Evolutionary conservation across 768 basidiomycete species (phyloP), one percentile per base, ranked within the genome.

Genomic region (Suillus variegatus): DNA sequence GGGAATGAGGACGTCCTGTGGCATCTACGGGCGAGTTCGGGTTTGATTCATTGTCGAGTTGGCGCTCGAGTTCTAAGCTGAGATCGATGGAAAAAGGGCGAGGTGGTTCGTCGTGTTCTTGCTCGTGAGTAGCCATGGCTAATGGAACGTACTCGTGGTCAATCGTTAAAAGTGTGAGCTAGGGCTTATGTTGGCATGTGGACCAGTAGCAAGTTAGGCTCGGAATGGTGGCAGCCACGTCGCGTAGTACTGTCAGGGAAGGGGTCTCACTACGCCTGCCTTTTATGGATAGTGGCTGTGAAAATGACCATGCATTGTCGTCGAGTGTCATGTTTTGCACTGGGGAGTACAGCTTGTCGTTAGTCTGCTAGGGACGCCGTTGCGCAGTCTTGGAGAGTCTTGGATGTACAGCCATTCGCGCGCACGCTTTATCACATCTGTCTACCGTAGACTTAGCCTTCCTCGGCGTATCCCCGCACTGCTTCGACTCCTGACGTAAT

Each of bases 11-110:
- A 72, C 84, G 74, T 64, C 76, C 68, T 67, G 66, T 38, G 61
- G 72, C 64, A 51, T 62, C 68, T 22, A 82, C 81, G 0, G 82
- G 81, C 54, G 82, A 82, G 2, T 85, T 80, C 5, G 86, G 84
- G 2, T 79, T 82, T 5, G 86, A 86, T 60, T 91, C 91, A 72
- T 83, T 81, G 54, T 87, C 82, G 47, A 94, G 84, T 77, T 92
- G 86, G 61, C 84, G 87, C 73, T 94, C 93, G 67, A 94, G 86
- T 70, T 92, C 91, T 67, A 94, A 84, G 57, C 86, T 86, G 66
- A 92, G 85, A 77, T 94, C 92, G 73, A 93, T 92, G 38, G 91
- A 92, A 57, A 71, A 77, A 13, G 74, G 78, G 1, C 79, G 79
- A 58, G 74, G 65, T n/a, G 70, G 68, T 25, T 64, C 56, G 44